A percentile compares a stretch with the other conserved stretches of the same genome.
Evolutionary conservation across 345 rosid species (phyloP).

Genomic region (Raphanus sativus): DNA sequence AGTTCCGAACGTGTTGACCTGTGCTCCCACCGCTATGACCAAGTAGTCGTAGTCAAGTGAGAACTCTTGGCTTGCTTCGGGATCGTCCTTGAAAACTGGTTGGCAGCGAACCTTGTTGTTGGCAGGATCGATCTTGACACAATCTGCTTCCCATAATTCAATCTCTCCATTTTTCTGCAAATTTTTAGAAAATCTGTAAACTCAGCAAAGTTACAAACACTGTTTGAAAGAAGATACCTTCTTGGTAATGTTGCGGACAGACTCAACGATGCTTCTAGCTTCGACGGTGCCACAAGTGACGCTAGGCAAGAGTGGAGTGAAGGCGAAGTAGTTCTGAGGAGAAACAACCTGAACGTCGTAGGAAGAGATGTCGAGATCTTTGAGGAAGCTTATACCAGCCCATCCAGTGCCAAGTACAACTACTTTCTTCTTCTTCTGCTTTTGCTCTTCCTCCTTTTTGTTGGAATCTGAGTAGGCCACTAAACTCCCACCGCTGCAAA

Average conservation of each 20-base stretch:
- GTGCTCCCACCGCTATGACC: conserved; percentile 88
- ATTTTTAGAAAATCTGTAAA: background rate
- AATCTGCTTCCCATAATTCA: conserved; percentile 86
- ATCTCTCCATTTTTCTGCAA: conserved; percentile 76
- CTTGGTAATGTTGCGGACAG: conserved; percentile 78
- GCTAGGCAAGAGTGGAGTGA: conserved; percentile 90
- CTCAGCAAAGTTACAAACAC: too few relatives aligned
- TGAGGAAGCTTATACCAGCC: conserved; percentile 92
- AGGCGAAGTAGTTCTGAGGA: conserved; percentile 92
- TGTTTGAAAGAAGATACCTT: too few relatives aligned
- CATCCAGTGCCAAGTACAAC: conserved; percentile 98
- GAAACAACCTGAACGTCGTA: conserved; percentile 89
- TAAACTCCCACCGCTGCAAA: conserved; percentile 66
- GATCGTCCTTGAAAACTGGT: conserved; percentile 53
- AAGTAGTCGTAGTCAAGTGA: conserved; percentile 80
- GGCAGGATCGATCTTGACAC: conserved; percentile 72
- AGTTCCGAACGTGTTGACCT: conserved; percentile 86
- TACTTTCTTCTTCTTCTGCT: conserved; percentile 71
- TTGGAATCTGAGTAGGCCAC: conserved; percentile 70
- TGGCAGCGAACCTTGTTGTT: conserved; percentile 60
- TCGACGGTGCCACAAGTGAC: conserved; percentile 98
- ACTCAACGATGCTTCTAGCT: conserved; percentile 94
- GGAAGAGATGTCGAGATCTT: conserved; percentile 63
- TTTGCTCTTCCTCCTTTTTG: conserved; percentile 39
- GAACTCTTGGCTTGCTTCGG: conserved; percentile 60